Conservation (phyloP, 2,329 filamentous ascomycete genomes). For the Myriosclerotinia curreyana region DNA sequence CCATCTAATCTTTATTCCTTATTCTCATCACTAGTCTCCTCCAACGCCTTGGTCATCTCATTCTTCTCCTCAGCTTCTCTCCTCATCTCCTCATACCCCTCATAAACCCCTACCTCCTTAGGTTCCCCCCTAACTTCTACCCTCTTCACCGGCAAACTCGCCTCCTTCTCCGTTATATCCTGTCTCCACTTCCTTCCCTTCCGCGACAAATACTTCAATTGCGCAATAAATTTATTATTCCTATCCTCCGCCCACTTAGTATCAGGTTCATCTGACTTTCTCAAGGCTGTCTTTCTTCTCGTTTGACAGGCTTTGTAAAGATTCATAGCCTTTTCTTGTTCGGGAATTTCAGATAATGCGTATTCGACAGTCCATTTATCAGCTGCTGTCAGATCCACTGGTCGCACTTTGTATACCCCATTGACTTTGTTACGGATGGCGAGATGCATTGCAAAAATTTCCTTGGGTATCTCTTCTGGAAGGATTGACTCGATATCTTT, state of each 20-base stretch:
- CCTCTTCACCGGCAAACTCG: conserved; percentile 47
- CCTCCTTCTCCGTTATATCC: conserved; percentile 52
- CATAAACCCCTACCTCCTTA: conserved; percentile 17
- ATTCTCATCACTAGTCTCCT: background rate
- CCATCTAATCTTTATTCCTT: background rate
- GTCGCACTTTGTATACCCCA: conserved; percentile 59
- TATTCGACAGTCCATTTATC: conserved; percentile 77
- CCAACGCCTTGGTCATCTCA: background rate
- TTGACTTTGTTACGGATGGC: conserved; percentile 72
- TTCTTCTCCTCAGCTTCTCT: background rate
- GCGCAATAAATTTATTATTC: conserved; percentile 36
- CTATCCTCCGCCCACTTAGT: conserved; percentile 18
- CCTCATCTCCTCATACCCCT: conserved; percentile 3
- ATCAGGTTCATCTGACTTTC: conserved; percentile 36
- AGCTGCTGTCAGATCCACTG: conserved; percentile 45
- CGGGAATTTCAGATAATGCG: conserved; percentile 60
- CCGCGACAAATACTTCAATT: conserved; percentile 48
- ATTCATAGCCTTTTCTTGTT: conserved; percentile 42
- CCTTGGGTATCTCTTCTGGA: conserved; percentile 17
- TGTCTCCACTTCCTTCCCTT: conserved; percentile 59
- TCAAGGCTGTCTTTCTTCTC: conserved; percentile 49
- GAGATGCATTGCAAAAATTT: conserved; percentile 44
- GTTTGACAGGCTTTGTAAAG: conserved; percentile 57
- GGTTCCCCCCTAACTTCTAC: conserved; percentile 40
- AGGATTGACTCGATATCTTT: background rate